Conservation (phyloP, 495 filamentous ascomycete species). For the Lasiosphaeria hispida region DNA sequence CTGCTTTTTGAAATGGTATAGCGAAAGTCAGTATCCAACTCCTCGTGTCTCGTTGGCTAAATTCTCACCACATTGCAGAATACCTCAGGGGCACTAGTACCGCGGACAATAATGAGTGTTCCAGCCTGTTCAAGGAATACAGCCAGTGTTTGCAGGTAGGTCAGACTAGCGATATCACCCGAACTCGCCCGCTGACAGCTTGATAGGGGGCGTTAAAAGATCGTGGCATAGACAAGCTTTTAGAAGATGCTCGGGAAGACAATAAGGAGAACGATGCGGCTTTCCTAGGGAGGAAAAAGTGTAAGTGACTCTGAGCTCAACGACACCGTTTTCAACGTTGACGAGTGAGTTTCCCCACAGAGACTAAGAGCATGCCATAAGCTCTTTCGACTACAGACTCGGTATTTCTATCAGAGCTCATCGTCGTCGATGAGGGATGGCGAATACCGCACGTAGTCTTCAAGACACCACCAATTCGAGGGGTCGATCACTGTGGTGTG, state of each 20-base stretch:
- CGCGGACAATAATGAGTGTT: constrained; percentile 71
- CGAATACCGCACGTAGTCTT: too few relatives aligned
- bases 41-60: neutral
- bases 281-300: constrained; percentile 58
- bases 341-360: neutral
- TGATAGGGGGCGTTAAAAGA: constrained; percentile 74
- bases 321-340: neutral
- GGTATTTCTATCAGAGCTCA: too few relatives aligned
- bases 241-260: constrained; percentile 80
- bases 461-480: too few relatives aligned
- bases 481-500: too few relatives aligned
- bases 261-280: constrained; percentile 77
- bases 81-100: constrained; percentile 78
- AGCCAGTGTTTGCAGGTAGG: constrained; percentile 75
- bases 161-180: neutral
- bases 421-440: too few relatives aligned
- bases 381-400: too few relatives aligned
- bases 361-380: neutral
- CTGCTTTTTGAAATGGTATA: constrained; percentile 96
- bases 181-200: neutral
- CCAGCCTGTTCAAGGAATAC: constrained; percentile 79
- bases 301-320: constrained; percentile 15
- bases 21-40: constrained; percentile 66
- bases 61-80: constrained; percentile 50
- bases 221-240: constrained; percentile 78